Conservation (phyloP, 2,329 filamentous ascomycete genomes). For the Phialophora chinensis region DNA sequence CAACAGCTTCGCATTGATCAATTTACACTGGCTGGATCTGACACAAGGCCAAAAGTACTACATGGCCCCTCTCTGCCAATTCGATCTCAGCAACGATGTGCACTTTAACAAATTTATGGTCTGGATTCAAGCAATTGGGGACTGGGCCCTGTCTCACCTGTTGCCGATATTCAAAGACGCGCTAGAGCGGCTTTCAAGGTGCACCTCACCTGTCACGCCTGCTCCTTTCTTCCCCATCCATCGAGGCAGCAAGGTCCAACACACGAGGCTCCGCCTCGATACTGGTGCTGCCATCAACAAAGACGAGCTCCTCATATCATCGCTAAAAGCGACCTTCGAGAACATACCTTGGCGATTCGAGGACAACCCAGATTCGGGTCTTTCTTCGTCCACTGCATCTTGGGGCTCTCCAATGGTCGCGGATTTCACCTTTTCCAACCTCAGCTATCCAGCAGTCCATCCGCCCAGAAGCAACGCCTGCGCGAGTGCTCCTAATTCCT, state of each 20-base stretch:
- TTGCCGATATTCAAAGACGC: conserved; percentile 31
- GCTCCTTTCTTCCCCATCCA: conserved; percentile 9
- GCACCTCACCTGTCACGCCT: conserved; percentile 2
- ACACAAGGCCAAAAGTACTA: conserved; percentile 28
- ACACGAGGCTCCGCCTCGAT: conserved; percentile 23
- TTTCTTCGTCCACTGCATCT: conserved; percentile 31
- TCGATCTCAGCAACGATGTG: conserved; percentile 34
- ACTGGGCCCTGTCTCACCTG: conserved; percentile 29
- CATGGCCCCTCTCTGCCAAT: conserved; percentile 35
- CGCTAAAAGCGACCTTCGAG: conserved; percentile 30
- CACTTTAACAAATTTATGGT: conserved; percentile 32
- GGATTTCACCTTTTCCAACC: conserved; percentile 26
- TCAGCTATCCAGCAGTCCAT: conserved; percentile 26
- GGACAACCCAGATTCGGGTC: conserved; percentile 33
- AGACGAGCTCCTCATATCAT: conserved; percentile 27
- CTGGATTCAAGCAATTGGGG: conserved; percentile 33
- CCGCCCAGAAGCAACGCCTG: conserved; percentile 20
- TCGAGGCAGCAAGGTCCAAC: conserved; percentile 3
- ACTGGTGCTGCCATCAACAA: conserved; percentile 23
- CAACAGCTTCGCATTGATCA: conserved; percentile 33
- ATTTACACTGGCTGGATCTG: conserved; percentile 36
- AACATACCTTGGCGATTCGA: conserved; percentile 32
- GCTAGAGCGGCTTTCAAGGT: conserved; percentile 9
- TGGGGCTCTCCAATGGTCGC: conserved; percentile 33
- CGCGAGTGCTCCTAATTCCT: conserved; percentile 12